Base-by-base conservation (phyloP, 2,329 filamentous ascomycete genomes). In the Talaromyces funiculosus region DNA sequence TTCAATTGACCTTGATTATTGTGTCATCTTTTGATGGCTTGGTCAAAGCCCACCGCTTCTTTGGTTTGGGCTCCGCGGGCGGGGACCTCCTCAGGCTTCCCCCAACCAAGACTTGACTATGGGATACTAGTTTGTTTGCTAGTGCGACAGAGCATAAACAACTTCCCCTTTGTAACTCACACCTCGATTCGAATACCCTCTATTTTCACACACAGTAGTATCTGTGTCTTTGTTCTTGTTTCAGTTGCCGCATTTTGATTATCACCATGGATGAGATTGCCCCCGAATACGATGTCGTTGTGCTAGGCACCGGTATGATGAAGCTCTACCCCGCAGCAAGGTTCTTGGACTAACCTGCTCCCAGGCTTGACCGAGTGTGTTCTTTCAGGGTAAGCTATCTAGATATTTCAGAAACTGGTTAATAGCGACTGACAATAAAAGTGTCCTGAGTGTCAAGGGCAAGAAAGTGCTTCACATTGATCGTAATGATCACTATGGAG, bases 391-490 rank as follows among this genome's bases (percentile, higher is more conserved):
- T 96, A 89, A 74, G 81, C 53, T 8, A 10, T 29, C 3, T 26
- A 22, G 12, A 10, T 33, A 8, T 33, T 33, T 8, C 31, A 33
- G 31, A 3, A 33, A 33, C 1, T 33, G 4, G 4, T 33, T 8
- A 33, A 8, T 33, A 12, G 26, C 22, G 22, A 68, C 71, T 61
- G 67, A 66, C 56, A 38, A 56, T 53, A 55, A 66, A 71, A 92
- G 92, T 78, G 92, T 99, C 64, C 82, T 97, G 75, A 96, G 92
- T 81, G 93, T 97, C 72, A 97, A 97, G 84, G 93, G 93, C 77
- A 93, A 96, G 84, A 97, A 97, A 83, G 94, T 99, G 73, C 85
- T 99, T 67, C 94, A 99, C 82, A 96, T 99, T 76, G 94, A 97
- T 81, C 89, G 92, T 75, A 97, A 97, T 76, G 91, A 96, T 77